Percentiles rank a stretch among this genome's conserved stretches.
These are phyloP conservation scores for Salvia hispanica DNA, from an alignment of 257 asterid genomes.

Conservation along the genomic window DNA sequence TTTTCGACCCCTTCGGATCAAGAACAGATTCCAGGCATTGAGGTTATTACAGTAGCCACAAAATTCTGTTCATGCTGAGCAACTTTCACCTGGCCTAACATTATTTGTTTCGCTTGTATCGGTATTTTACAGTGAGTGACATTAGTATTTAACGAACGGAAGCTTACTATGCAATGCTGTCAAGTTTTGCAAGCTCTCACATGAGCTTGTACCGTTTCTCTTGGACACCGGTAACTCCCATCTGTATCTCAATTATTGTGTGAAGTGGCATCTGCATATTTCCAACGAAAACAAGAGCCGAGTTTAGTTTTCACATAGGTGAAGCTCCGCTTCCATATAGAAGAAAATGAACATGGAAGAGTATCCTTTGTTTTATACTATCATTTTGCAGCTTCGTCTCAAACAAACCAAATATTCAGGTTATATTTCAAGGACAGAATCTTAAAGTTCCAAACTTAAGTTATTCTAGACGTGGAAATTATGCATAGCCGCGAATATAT, in stretches of 20 bases:
- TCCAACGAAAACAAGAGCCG: background rate
- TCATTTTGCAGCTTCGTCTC: background rate
- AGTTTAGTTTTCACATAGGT: background rate
- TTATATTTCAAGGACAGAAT: background rate
- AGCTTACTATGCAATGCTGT: slow-evolving; percentile 31
- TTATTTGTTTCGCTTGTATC: background rate
- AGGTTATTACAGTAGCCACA: slow-evolving; percentile 15
- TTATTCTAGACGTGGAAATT: background rate
- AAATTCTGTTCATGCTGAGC: background rate
- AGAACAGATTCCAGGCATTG: slow-evolving; percentile 17
- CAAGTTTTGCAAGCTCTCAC: slow-evolving; percentile 35
- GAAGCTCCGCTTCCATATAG: slow-evolving; percentile 3
- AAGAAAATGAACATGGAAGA: background rate
- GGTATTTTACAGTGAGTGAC: slow-evolving; percentile 20
- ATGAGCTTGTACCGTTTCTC: slow-evolving; percentile 97
- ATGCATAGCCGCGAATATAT: slow-evolving; percentile 11
- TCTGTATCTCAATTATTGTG: slow-evolving; percentile 96
- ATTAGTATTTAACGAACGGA: slow-evolving; percentile 21
- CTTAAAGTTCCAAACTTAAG: too few relatives aligned
- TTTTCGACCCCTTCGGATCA: slow-evolving; percentile 3
- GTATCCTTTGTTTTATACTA: background rate
- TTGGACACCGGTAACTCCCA: slow-evolving; percentile 99
- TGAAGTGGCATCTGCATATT: slow-evolving; percentile 83
- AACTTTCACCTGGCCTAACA: slow-evolving; percentile 11
- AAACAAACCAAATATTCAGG: too few relatives aligned